A percentile compares a stretch with the other conserved stretches of the same genome.
Conservation (phyloP, 108 stramenopile genomes). For the Cyclotella sp. region DNA sequence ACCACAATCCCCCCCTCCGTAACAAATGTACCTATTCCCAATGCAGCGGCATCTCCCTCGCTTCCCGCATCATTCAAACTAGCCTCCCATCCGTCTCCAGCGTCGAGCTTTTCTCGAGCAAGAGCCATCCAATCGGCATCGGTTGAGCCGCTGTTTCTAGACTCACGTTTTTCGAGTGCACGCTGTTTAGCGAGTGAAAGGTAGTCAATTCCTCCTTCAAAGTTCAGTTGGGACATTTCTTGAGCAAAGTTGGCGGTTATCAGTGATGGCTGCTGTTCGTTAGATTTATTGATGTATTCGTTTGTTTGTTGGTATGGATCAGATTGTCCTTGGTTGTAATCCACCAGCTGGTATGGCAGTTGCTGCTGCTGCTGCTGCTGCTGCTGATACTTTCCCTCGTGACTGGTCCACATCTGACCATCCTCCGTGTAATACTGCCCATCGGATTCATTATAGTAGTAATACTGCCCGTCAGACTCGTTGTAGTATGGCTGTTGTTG, state of each 20-base stretch:
- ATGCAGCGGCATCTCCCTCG: conserved; percentile 14
- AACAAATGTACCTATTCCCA: conserved; percentile 41
- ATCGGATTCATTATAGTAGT: conserved; percentile 10
- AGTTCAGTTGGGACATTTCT: conserved; percentile 29
- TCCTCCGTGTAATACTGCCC: conserved; percentile 12
- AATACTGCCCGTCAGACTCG: conserved; percentile 9
- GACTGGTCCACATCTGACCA: neutral
- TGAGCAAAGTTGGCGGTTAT: conserved; percentile 32
- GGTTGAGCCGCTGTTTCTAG: conserved; percentile 23
- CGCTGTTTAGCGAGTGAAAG: conserved; percentile 38
- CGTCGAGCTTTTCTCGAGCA: conserved; percentile 16
- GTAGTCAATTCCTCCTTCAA: conserved; percentile 37
- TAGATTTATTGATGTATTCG: neutral
- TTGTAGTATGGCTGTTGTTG: conserved; percentile 21
- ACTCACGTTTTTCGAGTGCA: conserved; percentile 29
- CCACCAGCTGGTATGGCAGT: neutral
- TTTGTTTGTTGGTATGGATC: neutral
- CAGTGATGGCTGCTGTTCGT: conserved; percentile 8
- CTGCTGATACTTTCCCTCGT: neutral
- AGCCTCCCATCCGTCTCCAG: conserved; percentile 41
- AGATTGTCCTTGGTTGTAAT: conserved; percentile 14
- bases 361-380: no score
- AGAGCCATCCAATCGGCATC: conserved; percentile 39
- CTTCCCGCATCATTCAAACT: conserved; percentile 39
- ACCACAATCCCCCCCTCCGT: conserved; percentile 46